A percentile compares a stretch with the other conserved stretches of the same genome.
phyloP scores from a whole-genome alignment of 2,329 filamentous ascomycete genomes.

The Leptographium procerum region DNA sequence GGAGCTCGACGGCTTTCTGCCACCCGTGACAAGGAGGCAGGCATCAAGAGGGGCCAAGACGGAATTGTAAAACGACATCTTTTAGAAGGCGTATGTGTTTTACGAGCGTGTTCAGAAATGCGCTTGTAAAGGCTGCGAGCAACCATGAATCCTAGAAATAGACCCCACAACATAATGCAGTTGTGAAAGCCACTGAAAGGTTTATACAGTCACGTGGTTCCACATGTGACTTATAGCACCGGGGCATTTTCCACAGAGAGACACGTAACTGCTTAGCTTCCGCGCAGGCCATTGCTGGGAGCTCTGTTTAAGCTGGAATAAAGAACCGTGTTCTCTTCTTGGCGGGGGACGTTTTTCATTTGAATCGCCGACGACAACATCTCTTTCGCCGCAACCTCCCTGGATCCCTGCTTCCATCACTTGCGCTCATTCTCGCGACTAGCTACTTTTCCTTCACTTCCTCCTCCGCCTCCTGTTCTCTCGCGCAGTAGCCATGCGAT shows the following conservation, averaged over 20 bases:
- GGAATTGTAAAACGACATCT: conserved; percentile 12
- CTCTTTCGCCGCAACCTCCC: background rate
- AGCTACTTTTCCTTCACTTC: background rate
- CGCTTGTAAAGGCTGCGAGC: too few species aligned
- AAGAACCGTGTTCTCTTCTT: conserved; percentile 9
- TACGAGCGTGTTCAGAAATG: too few species aligned
- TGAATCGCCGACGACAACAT: background rate
- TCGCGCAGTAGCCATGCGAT: conserved; percentile 23
- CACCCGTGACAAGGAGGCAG: background rate
- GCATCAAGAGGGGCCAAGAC: conserved; percentile 6
- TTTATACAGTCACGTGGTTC: background rate
- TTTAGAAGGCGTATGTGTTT: background rate
- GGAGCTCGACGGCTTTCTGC: conserved; percentile 44
- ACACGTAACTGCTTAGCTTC: conserved; percentile 12
- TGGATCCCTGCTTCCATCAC: background rate
- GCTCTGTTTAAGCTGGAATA: background rate
- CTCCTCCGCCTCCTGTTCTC: background rate
- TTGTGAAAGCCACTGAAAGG: background rate
- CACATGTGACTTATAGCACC: conserved; percentile 4
- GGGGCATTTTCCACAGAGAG: conserved; percentile 10
- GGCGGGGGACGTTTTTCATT: background rate
- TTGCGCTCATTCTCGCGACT: background rate
- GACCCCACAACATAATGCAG: too few species aligned
- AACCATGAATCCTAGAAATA: too few species aligned
- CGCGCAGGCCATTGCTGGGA: background rate